Base-by-base conservation (phyloP, 345 rosid species). In the Passiflora organensis region DNA sequence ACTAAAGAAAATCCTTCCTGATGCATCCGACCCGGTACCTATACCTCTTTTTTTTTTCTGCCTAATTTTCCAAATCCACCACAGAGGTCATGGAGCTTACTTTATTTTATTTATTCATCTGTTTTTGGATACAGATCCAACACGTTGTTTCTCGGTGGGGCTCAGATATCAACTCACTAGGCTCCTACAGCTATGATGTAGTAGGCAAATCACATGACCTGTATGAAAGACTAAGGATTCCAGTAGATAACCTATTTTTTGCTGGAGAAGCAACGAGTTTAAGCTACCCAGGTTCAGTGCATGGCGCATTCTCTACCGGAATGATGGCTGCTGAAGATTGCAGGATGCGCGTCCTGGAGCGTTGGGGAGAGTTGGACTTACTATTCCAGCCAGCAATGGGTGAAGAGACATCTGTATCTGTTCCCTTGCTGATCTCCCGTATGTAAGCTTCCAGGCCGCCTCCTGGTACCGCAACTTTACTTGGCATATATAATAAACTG, bases 161-260 rank as follows among this genome's bases (percentile, higher is more conserved):
- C 61, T 60, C 97, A 2, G 99, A 93, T 46, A 28, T 64, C 12
- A 76, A 89, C 67, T 72, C 97, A 8, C 72, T 83, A 14, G 99
- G 97, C 51, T 89, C 97, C 51, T 93, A 93, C 56, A 84, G 89
- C 86, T 93, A 81, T 6, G 96, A 86, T 66, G 58, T 64, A 32
- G 99, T 89, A 46, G 91, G 91, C 1, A 89, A 75, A 45, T 37
- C 99, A 78, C 91, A 89, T 64, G 91, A 84, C 64, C 91, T 84
- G 69, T 89, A 77, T 56, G 97, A 93, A 59, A 80, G 65, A 82
- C 78, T 93, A 14, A 81, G 97, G 68, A 72, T 80, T 36, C 97
- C 99, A 0, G 80, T 93, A 23, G 99, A 89, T 67, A 93, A 93
- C 73, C 59, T 93, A 67, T 93, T 93, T 86, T 93, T 93, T 69